phyloP scores from a whole-genome alignment of 2,329 filamentous ascomycete genomes.

The Penicillium sp. region DNA sequence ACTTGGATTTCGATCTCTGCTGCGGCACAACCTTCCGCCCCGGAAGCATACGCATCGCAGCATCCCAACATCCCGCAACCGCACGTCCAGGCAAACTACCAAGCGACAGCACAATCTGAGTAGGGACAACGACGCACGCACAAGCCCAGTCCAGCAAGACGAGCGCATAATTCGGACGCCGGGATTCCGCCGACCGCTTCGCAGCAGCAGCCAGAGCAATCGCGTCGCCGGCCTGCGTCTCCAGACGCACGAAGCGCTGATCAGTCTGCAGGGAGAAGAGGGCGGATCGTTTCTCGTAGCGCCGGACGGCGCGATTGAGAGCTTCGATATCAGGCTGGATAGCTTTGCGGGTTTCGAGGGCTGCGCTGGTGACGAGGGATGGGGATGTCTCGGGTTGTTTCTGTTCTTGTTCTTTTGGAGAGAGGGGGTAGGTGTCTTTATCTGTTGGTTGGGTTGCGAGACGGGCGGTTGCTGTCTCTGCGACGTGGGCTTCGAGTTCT shows the following conservation, averaged over 20 bases:
- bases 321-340: slow-evolving; percentile 84
- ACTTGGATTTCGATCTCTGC: background rate
- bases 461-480: slow-evolving; percentile 36
- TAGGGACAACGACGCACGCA: slow-evolving; percentile 38
- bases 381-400: slow-evolving; percentile 36
- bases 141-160: slow-evolving; percentile 40
- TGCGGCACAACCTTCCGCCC: background rate
- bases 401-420: slow-evolving; percentile 2
- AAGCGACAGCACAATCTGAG: slow-evolving; percentile 33
- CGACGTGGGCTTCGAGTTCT: slow-evolving; percentile 63
- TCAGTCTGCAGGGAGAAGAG: slow-evolving; percentile 75
- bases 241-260: slow-evolving; percentile 68
- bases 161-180: slow-evolving; percentile 28
- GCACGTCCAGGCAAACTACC: slow-evolving; percentile 34
- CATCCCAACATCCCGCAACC: slow-evolving; percentile 19
- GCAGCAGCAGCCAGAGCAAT: slow-evolving; percentile 78
- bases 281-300: slow-evolving; percentile 86
- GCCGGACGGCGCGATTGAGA: slow-evolving; percentile 80
- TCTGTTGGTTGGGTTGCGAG: slow-evolving; percentile 3
- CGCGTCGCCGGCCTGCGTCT: slow-evolving; percentile 71
- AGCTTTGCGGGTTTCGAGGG: slow-evolving; percentile 59
- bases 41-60: slow-evolving; percentile 10
- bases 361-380: slow-evolving; percentile 42
- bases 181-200: slow-evolving; percentile 31
- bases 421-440: slow-evolving; percentile 1